Base-by-base conservation (phyloP, 1,284 basidiomycete genomes). In the Hypsizygus ulmarius region DNA sequence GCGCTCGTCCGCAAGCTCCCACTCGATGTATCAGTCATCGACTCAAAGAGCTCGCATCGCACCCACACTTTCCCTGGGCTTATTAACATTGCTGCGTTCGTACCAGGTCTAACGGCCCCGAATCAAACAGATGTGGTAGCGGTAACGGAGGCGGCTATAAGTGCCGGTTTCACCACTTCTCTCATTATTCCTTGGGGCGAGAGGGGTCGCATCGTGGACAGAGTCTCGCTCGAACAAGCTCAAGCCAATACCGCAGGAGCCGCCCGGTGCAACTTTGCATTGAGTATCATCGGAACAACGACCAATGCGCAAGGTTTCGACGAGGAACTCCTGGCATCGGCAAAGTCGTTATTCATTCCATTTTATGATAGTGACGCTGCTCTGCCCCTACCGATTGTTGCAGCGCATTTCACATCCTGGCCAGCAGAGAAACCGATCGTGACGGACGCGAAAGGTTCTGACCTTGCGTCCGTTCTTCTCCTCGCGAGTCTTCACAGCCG, bases 1-100 rank as follows among this genome's bases (percentile, higher is more conserved):
- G 97, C 96, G 2, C 81, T 99, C 50, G 89, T 97, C 51, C 84
- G 93, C 58, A 91, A 84, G 68, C 66, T 87, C 18, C 87, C 94
- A 12, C 79, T 99, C 43, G 88, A 96, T 47, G 90, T 99, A 34
- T 90, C 92, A 5, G 87, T 78, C 49, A 81, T 97, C 57, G 97
- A 99, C 68, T 93, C 84, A 73, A 97, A 99, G 81, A 94, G 90
- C 43, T 95, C 94, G 21, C 93, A 96, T 67, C 78, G 81, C 45
- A 95, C 93, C 1, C 85, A 93, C 66, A 87, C 81, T 10, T 91
- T 99, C 79, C 95, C 96, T 11, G 96, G 96, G 5, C 76, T 99
- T 25, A 76, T 98, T 68, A 94, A 94, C 59, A 80, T 97, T 43
- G 82, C 89, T 37, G 81, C 92, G 3, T 98, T 93, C 62, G 82